Evolutionary conservation across 2,329 filamentous ascomycete species (phyloP).

Genomic region (Oidium heveae): DNA sequence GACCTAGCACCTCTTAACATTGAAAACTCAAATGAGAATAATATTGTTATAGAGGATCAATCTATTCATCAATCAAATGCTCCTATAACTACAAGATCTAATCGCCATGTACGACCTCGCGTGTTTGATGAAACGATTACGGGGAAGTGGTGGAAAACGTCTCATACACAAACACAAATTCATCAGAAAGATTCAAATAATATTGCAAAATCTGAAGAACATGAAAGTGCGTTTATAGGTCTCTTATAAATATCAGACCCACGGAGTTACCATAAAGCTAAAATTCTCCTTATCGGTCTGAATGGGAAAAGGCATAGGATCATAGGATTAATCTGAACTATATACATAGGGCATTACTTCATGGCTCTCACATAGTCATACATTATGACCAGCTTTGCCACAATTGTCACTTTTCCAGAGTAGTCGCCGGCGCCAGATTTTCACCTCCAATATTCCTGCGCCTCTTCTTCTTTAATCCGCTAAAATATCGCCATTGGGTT

Average conservation of each 20-base stretch:
- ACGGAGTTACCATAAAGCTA: not conserved
- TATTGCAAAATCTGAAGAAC: no score
- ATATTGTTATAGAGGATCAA: not conserved
- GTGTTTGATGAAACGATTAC: slow-evolving; percentile 54
- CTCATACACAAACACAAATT: not conserved
- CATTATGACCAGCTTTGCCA: no score
- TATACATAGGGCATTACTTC: no score
- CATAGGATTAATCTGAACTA: not conserved
- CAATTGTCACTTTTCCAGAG: no score
- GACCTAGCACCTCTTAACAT: not conserved
- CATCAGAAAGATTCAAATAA: not conserved
- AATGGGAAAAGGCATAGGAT: not conserved
- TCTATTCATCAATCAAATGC: not conserved
- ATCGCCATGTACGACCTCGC: slow-evolving; percentile 30
- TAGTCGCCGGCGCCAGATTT: no score
- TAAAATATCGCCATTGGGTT: no score
- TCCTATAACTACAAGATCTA: not conserved
- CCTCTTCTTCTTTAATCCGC: no score
- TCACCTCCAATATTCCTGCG: no score
- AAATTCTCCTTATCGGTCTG: not conserved
- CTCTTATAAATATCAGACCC: not conserved
- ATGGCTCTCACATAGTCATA: no score
- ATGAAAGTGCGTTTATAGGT: not conserved
- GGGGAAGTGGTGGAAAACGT: no score
- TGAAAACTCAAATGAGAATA: not conserved